These are phyloP conservation scores for Coriolopsis trogii DNA, from an alignment of 1,284 basidiomycete genomes.

Conservation along the genomic window DNA sequence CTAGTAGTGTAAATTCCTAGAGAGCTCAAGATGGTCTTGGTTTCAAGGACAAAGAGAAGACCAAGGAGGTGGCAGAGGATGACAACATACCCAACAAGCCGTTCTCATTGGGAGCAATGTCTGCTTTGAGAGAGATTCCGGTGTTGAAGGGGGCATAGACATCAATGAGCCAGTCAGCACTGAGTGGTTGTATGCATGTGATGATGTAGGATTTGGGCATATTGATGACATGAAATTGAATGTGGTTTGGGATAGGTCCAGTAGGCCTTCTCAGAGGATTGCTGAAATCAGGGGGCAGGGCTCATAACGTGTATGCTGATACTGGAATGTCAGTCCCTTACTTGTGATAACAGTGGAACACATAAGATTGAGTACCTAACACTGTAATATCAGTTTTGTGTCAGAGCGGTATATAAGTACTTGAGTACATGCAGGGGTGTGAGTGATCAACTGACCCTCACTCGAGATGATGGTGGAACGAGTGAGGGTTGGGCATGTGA, in stretches of 20 bases:
- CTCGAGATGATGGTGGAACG: neutral
- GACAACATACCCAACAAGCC: neutral
- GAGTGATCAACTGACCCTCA: neutral
- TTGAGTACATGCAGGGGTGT: neutral
- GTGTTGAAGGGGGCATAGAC: no score
- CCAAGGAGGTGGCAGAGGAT: neutral
- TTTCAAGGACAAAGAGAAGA: neutral
- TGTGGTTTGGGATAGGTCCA: neutral
- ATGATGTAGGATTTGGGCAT: neutral
- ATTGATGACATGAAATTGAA: neutral
- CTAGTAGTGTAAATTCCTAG: neutral
- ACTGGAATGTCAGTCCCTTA: no score
- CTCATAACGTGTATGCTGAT: constrained; percentile 12
- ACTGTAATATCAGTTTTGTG: neutral
- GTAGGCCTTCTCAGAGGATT: neutral
- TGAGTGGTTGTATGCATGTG: neutral
- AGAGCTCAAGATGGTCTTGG: constrained; percentile 2
- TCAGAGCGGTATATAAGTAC: neutral
- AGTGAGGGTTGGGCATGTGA: neutral
- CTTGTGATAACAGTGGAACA: no score
- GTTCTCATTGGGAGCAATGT: no score
- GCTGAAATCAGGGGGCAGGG: neutral
- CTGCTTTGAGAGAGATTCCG: no score
- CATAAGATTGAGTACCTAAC: neutral
- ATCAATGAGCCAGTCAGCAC: neutral